Base-by-base conservation (phyloP, 2,329 filamentous ascomycete genomes). In the Scytalidium lignicola region DNA sequence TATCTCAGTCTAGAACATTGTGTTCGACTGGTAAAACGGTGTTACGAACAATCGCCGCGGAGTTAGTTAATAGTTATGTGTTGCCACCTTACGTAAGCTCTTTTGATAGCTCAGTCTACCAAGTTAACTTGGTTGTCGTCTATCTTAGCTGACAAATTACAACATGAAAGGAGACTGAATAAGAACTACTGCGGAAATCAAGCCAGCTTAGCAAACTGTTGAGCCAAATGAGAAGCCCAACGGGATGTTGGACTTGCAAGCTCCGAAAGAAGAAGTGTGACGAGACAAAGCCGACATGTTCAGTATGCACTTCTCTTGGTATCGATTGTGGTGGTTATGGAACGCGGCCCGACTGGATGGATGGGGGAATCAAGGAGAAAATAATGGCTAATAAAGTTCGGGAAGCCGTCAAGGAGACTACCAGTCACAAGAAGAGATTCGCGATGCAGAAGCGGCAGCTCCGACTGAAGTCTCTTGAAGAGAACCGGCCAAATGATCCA, bases 221-320 rank as follows among this genome's bases (percentile, higher is more conserved):
- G 15, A n/a, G 15, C 7, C 32, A n/a, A 37, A n/a, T 37, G 22
- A 23, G 47, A 20, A 49, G 47, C 47, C 46, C 47, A 44, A 12
- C 10, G 42, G 80, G 77, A 55, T 85, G 79, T 76, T 83, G 82
- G 63, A 83, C 79, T 43, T 83, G 79, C 73, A 73, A 80, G 63
- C 65, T 83, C 57, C 71, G 79, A 60, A 73, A 80, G 53, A 83
- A 83, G 70, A 83, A 83, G 73, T 83, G 79, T 68, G 80, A 83
- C 61, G 79, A 83, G 65, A 77, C 76, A 57, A 69, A 72, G 47
- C 78, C 78, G 49, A 69, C 72, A 62, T 83, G 79, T 73, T 75
- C 77, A 8, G 79, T 79, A 51, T 83, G 79, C 75, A 80, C 77
- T 22, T 58, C 65, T 2, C 72, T 83, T 17, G 70, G 75, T 48